Conservation (phyloP, 2,329 filamentous ascomycete species). For the Monosporascus sp. region DNA sequence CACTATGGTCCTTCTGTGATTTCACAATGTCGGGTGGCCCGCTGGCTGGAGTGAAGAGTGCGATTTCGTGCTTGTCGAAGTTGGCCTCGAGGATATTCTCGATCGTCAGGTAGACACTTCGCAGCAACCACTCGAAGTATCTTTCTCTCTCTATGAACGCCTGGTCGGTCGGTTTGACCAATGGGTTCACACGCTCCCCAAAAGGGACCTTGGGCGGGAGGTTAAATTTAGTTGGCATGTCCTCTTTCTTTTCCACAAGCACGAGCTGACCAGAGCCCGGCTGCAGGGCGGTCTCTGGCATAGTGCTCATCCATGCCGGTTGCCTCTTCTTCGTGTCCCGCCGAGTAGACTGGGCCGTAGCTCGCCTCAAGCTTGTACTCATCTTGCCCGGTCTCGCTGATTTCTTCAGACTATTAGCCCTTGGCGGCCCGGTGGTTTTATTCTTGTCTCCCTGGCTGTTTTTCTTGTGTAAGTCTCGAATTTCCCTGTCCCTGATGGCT, state of each 20-base stretch:
- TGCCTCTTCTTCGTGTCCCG: not conserved
- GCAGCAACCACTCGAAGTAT: conserved; percentile 26
- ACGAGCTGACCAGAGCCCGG: not conserved
- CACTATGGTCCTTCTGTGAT: conserved; percentile 27
- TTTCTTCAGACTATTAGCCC: not conserved
- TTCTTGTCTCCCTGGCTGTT: not conserved
- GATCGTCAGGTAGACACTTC: conserved; percentile 17
- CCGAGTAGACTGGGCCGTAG: not conserved
- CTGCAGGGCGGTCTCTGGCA: not conserved
- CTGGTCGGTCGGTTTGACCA: conserved; percentile 9
- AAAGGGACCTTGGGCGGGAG: conserved; percentile 15
- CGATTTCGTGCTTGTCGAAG: conserved; percentile 31
- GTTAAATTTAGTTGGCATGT: not conserved
- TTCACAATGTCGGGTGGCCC: conserved; percentile 21
- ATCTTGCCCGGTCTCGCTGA: not conserved
- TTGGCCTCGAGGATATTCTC: conserved; percentile 25
- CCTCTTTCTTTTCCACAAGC: not conserved
- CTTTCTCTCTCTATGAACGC: conserved; percentile 17
- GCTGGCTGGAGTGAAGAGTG: conserved; percentile 24
- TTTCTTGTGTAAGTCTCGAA: not conserved
- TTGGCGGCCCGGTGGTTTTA: not conserved
- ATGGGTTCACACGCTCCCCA: conserved; percentile 14
- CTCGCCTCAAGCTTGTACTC: not conserved
- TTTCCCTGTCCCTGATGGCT: not conserved
- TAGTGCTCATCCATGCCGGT: not conserved